Percentiles rank a stretch among this genome's conserved stretches.
These are phyloP conservation scores for Termitomyces bulborhizus DNA, from an alignment of 768 basidiomycete genomes.

Conservation along the genomic window DNA sequence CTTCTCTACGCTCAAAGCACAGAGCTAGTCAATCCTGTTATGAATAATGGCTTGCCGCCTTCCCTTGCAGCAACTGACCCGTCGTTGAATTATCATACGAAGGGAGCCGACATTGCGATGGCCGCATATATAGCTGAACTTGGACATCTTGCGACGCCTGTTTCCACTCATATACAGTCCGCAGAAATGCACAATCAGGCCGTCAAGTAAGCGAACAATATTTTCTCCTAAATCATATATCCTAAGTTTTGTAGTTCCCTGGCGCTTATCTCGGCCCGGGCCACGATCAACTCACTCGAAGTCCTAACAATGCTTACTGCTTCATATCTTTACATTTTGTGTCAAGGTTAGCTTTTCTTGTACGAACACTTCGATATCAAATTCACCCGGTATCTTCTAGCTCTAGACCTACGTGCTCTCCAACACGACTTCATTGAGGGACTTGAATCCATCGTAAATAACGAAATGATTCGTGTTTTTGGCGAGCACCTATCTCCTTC, in stretches of 20 bases:
- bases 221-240: not conserved
- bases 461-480: constrained; percentile 43
- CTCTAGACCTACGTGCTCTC: constrained; percentile 73
- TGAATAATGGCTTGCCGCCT: constrained; percentile 77
- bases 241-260: constrained; percentile 30
- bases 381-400: constrained; percentile 22
- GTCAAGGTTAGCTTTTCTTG: constrained; percentile 41
- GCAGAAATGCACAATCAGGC: constrained; percentile 87
- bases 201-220: constrained; percentile 51
- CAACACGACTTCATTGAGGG: constrained; percentile 52
- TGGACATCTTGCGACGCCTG: constrained; percentile 71
- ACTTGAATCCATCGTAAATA: constrained; percentile 38
- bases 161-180: constrained; percentile 74
- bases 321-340: constrained; percentile 65
- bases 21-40: constrained; percentile 72
- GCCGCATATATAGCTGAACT: constrained; percentile 77
- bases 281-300: constrained; percentile 64
- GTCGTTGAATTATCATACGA: constrained; percentile 70
- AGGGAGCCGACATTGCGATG: constrained; percentile 77
- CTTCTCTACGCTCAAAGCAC: constrained; percentile 65
- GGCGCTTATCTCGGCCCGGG: constrained; percentile 70
- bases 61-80: constrained; percentile 70
- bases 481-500: constrained; percentile 25
- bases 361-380: not conserved
- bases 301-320: constrained; percentile 65